Conservation (phyloP, 1,284 basidiomycete genomes). For the Ustilago esculenta region DNA sequence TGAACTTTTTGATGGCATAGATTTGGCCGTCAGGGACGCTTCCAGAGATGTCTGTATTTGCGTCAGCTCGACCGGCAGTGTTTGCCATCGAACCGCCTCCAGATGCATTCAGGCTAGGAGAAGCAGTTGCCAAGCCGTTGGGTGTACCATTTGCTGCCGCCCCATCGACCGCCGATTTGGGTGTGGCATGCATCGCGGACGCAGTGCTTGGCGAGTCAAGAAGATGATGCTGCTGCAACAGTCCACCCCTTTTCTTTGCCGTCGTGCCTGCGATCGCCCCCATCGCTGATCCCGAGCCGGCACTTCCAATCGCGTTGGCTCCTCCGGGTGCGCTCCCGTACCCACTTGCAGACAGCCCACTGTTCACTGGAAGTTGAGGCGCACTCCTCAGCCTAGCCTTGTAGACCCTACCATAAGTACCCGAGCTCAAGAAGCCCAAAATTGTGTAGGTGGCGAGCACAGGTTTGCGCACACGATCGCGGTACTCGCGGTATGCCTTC, state of each 20-base stretch:
- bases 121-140: constrained; percentile 3
- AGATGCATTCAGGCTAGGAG: constrained; percentile 15
- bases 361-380: neutral
- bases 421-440: constrained; percentile 95
- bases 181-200: constrained; percentile 23
- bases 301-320: neutral
- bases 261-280: neutral
- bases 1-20: constrained; percentile 99
- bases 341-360: neutral
- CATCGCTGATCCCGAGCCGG: neutral
- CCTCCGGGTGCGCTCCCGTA: neutral
- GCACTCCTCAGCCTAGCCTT: constrained; percentile 76
- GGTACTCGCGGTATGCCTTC: constrained; percentile 58
- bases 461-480: constrained; percentile 50
- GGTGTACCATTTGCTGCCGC: constrained; percentile 11
- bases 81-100: neutral
- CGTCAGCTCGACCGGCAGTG: constrained; percentile 1
- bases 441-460: constrained; percentile 76
- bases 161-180: constrained; percentile 17
- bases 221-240: constrained; percentile 30
- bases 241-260: constrained; percentile 17
- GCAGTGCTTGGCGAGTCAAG: constrained; percentile 25
- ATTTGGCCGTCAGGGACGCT: constrained; percentile 39
- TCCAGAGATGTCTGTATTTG: neutral
- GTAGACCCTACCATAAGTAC: constrained; percentile 97